Evolutionary conservation across 139 green algal species (phyloP).

Genomic region (Chlamydomonas schloesseri): DNA sequence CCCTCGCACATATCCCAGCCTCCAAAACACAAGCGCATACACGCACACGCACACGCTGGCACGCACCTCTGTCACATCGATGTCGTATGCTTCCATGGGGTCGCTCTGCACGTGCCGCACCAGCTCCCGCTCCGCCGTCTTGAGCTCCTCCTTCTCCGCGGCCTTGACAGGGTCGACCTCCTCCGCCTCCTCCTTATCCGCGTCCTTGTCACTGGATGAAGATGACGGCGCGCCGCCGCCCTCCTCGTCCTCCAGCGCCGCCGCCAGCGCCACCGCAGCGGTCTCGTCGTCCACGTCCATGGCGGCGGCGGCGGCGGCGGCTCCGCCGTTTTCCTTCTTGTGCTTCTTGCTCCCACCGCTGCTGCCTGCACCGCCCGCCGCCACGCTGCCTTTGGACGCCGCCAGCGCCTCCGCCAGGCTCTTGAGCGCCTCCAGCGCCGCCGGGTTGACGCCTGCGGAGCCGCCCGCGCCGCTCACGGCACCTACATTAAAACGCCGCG

Average conservation of each 20-base stretch:
- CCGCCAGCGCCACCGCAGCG: too few relatives aligned
- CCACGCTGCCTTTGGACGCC: background rate
- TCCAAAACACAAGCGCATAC: too few relatives aligned
- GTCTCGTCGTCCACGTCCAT: too few relatives aligned
- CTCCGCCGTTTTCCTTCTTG: background rate
- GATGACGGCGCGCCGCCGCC: too few relatives aligned
- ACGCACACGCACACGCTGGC: too few relatives aligned
- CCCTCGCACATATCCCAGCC: too few relatives aligned
- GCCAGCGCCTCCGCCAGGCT: constrained; percentile 53
- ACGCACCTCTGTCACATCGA: constrained; percentile 65
- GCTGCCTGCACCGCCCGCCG: background rate
- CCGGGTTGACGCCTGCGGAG: too few relatives aligned
- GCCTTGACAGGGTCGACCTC: background rate
- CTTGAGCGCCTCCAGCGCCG: constrained; percentile 32
- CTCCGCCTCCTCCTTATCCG: background rate
- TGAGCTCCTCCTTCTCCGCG: constrained; percentile 2
- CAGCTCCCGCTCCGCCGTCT: constrained; percentile 50
- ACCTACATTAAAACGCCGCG: too few relatives aligned
- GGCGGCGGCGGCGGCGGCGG: too few relatives aligned
- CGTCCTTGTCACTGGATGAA: background rate
- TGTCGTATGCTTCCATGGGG: constrained; percentile 71
- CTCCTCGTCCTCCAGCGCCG: too few relatives aligned
- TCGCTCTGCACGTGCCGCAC: constrained; percentile 46
- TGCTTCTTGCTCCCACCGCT: too few relatives aligned
- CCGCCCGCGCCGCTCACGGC: background rate